Evolutionary conservation across 441 rosid species (phyloP).

Genomic region (Populus hybrid): DNA sequence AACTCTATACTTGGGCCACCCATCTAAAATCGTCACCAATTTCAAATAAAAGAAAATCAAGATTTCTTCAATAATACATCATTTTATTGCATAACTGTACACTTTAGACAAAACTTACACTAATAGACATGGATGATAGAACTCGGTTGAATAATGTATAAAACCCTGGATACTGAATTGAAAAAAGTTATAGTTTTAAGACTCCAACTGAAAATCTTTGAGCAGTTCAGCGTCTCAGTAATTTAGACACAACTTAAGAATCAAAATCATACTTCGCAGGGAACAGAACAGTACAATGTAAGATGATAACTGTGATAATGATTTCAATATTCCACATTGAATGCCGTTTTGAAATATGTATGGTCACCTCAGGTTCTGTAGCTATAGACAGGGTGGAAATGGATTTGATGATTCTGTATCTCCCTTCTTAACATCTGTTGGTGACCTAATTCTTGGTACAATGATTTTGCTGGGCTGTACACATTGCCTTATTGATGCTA

Average conservation of each 20-base stretch:
- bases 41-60: not conserved
- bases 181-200: not conserved
- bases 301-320: not conserved
- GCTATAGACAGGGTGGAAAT: not conserved
- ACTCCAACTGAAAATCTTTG: not conserved
- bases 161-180: not conserved
- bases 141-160: not conserved
- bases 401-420: not conserved
- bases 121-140: not conserved
- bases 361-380: not conserved
- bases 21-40: not conserved
- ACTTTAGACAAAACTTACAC: not conserved
- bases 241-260: not conserved
- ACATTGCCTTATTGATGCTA: conserved; percentile 25
- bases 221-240: not conserved
- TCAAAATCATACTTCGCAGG: not conserved
- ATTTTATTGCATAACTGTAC: not conserved
- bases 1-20: not conserved
- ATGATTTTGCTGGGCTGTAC: conserved; percentile 28
- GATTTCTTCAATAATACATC: not conserved
- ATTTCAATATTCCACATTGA: not conserved
- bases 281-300: not conserved
- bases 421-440: not conserved
- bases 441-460: not conserved
- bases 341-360: not conserved